phyloP scores from a whole-genome alignment of 768 basidiomycete genomes.

The Mycena latifolia region DNA sequence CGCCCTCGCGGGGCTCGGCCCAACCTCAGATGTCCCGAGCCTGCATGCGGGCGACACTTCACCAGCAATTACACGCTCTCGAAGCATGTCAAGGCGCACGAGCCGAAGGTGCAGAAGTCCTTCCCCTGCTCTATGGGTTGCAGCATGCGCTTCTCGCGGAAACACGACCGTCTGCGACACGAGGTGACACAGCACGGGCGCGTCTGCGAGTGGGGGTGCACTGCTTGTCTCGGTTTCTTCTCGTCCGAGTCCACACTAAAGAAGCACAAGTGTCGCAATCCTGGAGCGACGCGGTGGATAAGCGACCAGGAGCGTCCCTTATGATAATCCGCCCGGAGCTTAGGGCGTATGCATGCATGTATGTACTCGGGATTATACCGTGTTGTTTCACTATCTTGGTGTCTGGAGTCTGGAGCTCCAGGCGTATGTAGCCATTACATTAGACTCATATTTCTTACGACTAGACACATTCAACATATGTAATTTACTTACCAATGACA shows the following conservation, averaged over 20 bases:
- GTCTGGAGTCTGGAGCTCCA: too few relatives aligned
- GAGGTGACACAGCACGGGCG: slow-evolving; percentile 71
- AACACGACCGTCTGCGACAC: slow-evolving; percentile 68
- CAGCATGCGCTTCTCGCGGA: slow-evolving; percentile 65
- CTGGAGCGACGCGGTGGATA: slow-evolving; percentile 60
- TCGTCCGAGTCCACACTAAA: slow-evolving; percentile 64
- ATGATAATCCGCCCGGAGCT: too few relatives aligned
- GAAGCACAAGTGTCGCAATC: slow-evolving; percentile 69
- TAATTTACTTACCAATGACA: too few relatives aligned
- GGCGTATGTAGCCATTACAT: too few relatives aligned
- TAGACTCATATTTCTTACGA: too few relatives aligned
- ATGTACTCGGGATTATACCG: too few relatives aligned
- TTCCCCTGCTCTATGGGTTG: slow-evolving; percentile 61
- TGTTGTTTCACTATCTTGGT: too few relatives aligned
- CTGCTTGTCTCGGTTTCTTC: slow-evolving; percentile 66
- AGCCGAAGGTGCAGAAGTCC: slow-evolving; percentile 57
- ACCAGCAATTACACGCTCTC: slow-evolving; percentile 67
- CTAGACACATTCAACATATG: too few relatives aligned
- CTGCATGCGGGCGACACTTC: slow-evolving; percentile 62
- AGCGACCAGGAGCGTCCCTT: not conserved
- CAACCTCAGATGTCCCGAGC: slow-evolving; percentile 59
- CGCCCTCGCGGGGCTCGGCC: not conserved
- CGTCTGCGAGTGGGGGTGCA: slow-evolving; percentile 65
- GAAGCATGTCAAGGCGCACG: slow-evolving; percentile 68
- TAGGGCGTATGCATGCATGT: too few relatives aligned